Evolutionary conservation across 805 yeast genomes (phyloP).

Genomic region (Kazachstania martiniae): DNA sequence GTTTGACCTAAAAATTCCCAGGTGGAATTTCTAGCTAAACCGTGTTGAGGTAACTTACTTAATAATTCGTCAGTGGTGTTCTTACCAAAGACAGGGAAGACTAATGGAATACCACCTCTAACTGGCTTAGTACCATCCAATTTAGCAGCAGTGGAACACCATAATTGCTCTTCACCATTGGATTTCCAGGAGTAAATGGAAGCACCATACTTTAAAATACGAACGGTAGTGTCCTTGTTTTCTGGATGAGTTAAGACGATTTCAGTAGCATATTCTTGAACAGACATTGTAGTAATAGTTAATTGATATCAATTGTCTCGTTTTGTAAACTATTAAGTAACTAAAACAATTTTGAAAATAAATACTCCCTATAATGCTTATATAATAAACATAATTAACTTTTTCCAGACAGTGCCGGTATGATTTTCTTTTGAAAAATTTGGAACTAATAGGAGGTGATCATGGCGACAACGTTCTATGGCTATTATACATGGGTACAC

Average conservation of each 20-base stretch:
- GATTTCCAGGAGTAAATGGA: slow-evolving; percentile 75
- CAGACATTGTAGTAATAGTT: slow-evolving; percentile 54
- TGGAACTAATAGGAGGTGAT: too few relatives aligned
- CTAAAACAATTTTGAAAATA: neutral
- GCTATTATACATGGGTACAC: too few relatives aligned
- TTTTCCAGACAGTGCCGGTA: neutral
- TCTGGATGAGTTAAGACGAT: slow-evolving; percentile 51
- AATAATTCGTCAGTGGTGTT: slow-evolving; percentile 47
- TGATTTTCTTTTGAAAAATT: too few relatives aligned
- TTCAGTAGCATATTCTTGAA: slow-evolving; percentile 53
- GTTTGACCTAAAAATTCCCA: slow-evolving; percentile 96
- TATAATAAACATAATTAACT: too few relatives aligned
- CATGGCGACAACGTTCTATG: too few relatives aligned
- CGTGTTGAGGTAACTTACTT: slow-evolving; percentile 80
- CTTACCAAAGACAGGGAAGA: slow-evolving; percentile 89
- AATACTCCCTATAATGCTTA: neutral
- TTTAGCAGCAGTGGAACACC: slow-evolving; percentile 69
- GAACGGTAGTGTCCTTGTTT: slow-evolving; percentile 43
- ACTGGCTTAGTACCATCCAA: slow-evolving; percentile 91
- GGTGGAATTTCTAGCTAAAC: slow-evolving; percentile 78
- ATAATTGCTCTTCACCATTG: slow-evolving; percentile 66
- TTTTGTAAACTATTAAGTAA: neutral
- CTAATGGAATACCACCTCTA: slow-evolving; percentile 94
- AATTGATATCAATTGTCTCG: too few relatives aligned
- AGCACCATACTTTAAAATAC: slow-evolving; percentile 79